phyloP scores from a whole-genome alignment of 1,284 basidiomycete genomes.

The Papiliotrema nemorosa region DNA sequence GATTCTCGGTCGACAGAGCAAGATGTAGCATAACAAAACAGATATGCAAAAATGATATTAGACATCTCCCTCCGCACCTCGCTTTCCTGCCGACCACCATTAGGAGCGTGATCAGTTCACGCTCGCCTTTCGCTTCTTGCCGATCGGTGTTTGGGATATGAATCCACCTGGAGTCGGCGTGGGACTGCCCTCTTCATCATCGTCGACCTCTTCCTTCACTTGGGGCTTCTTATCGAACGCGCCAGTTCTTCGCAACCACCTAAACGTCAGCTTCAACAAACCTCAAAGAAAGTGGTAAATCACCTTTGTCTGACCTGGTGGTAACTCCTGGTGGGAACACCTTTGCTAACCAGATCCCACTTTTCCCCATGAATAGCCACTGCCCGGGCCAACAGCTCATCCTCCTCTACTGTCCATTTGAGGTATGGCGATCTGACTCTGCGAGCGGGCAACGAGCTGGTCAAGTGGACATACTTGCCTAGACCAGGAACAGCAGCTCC shows the following conservation, averaged over 20 bases:
- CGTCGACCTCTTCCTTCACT: background rate
- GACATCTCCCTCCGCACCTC: too few relatives aligned
- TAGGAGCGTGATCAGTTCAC: background rate
- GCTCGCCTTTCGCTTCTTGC: slow-evolving; percentile 11
- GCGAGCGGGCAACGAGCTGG: slow-evolving; percentile 37
- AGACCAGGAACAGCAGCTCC: slow-evolving; percentile 42
- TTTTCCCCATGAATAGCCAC: slow-evolving; percentile 48
- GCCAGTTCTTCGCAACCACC: slow-evolving; percentile 46
- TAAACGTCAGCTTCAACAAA: slow-evolving; percentile 3
- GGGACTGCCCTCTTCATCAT: slow-evolving; percentile 12
- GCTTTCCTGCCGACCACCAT: too few relatives aligned
- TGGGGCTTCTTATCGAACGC: slow-evolving; percentile 46
- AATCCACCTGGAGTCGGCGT: slow-evolving; percentile 8
- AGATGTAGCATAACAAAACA: too few relatives aligned
- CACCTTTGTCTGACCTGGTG: slow-evolving; percentile 46
- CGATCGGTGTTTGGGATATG: background rate
- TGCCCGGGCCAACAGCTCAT: slow-evolving; percentile 45
- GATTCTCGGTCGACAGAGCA: too few relatives aligned
- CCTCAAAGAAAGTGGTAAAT: slow-evolving; percentile 1
- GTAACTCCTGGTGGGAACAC: slow-evolving; percentile 45
- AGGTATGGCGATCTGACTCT: slow-evolving; percentile 43
- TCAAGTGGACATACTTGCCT: slow-evolving; percentile 45
- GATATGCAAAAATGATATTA: too few relatives aligned
- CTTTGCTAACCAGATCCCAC: slow-evolving; percentile 48
- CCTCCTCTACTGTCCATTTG: slow-evolving; percentile 49